These are phyloP conservation scores for Zarea fungicola DNA, from an alignment of 2,329 filamentous ascomycete genomes.

Conservation along the genomic window DNA sequence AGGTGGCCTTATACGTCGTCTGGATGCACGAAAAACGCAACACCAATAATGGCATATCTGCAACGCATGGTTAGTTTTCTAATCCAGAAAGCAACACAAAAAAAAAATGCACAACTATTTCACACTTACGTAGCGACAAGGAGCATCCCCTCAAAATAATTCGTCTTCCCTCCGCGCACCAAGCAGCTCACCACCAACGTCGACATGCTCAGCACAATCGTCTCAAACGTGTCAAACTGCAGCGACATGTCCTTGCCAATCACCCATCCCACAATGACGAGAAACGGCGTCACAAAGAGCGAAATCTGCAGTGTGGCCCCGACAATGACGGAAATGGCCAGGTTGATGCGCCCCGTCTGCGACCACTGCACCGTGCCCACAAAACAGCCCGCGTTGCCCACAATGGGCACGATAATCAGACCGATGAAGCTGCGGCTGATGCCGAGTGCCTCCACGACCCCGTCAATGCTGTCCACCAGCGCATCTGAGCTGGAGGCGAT, in stretches of 20 bases:
- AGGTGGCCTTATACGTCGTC: constrained; percentile 9
- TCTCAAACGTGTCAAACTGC: constrained; percentile 18
- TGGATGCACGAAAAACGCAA: constrained; percentile 10
- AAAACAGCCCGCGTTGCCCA: constrained; percentile 17
- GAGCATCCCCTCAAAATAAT: constrained; percentile 17
- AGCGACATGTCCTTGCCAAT: constrained; percentile 15
- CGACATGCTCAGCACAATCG: constrained; percentile 17
- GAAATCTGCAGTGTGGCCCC: constrained; percentile 18
- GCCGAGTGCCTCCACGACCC: constrained; percentile 15
- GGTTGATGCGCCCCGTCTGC: constrained; percentile 14
- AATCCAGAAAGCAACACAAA: background rate
- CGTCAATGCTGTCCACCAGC: constrained; percentile 21
- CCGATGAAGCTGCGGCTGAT: constrained; percentile 18
- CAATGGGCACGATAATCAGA: constrained; percentile 17
- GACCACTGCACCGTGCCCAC: constrained; percentile 18
- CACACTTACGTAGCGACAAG: constrained; percentile 15
- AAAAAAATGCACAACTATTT: background rate
- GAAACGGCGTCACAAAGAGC: constrained; percentile 17
- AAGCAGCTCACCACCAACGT: constrained; percentile 17
- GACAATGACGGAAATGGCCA: constrained; percentile 18
- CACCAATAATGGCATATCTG: constrained; percentile 11
- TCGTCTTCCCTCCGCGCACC: constrained; percentile 16
- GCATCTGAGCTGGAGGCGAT: constrained; percentile 21
- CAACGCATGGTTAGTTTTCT: background rate
- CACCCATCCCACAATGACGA: constrained; percentile 15